Evolutionary conservation across 2,329 filamentous ascomycete species (phyloP), one percentile per base, ranked within the genome.

Genomic region (Colletotrichum lentis): DNA sequence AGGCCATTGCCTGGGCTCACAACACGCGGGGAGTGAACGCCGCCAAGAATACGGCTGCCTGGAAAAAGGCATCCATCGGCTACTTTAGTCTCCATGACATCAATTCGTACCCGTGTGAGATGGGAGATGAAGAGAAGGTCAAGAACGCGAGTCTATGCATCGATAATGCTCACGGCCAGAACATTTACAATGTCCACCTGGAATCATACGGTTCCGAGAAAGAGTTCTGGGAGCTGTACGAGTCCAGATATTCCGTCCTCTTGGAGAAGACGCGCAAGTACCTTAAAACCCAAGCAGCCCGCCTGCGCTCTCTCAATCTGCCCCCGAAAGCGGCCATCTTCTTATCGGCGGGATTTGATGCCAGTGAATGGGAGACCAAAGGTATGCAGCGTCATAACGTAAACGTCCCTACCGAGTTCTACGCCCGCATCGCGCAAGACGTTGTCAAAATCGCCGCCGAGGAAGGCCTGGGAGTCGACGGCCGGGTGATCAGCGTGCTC

Each of bases 41-140:
- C 47, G 78, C 88, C 7, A 94, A 91, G 77, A 95, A 92, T 74
- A 88, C 90, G 0, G 85, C 90, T 0, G 82, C 85, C 37, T 91
- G 91, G 85, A 95, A 95, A 80, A 96, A 92, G 81, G 90, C 91
- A 0, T 90, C 91, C 0, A 96, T 98, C 73, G 96, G 94, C 11
- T 99, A 99, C 77, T 98, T 97, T 78, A 97, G 94, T 77, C 78
- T 99, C 50, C 96, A 99, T 77, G 96, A 99, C 75, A 97, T 99
- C 81, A 98, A 99, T 79, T 98, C 95, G 0, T 99, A 96, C 75
- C 96, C 96, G 0, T 99, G 96, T 77, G 96, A 99, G 77, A 88
- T 86, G 76, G 96, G 95, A n/a, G 95, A 98, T 70, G 88, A 91
- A 66, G 93, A 96, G 24, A 98, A 98, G 79, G 90, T 98, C 59